A percentile compares a stretch with the other conserved stretches of the same genome.
phyloP scores from a whole-genome alignment of 2,329 filamentous ascomycete genomes.

The Helotiales sp. region DNA sequence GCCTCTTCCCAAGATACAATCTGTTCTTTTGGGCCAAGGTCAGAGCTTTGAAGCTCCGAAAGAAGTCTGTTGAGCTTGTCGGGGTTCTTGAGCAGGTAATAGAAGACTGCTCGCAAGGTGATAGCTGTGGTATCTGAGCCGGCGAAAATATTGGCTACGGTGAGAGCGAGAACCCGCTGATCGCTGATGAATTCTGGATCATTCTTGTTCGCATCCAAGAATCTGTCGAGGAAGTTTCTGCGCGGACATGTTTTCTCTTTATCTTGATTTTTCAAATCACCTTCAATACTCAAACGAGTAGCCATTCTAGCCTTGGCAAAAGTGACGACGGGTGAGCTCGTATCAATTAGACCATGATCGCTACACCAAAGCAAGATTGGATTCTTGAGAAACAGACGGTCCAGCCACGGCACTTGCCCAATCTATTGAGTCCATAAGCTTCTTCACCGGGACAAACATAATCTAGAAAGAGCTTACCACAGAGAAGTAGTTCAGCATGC shows the following conservation, averaged over 20 bases:
- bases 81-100: slow-evolving; percentile 68
- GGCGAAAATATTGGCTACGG: slow-evolving; percentile 70
- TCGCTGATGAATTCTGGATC: slow-evolving; percentile 73
- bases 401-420: slow-evolving; percentile 73
- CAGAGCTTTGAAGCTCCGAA: not conserved
- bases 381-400: slow-evolving; percentile 71
- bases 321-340: too few species aligned
- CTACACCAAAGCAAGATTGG: slow-evolving; percentile 68
- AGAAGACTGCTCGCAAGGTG: slow-evolving; percentile 68
- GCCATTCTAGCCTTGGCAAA: too few species aligned
- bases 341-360: slow-evolving; percentile 63
- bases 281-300: too few species aligned
- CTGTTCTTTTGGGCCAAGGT: not conserved
- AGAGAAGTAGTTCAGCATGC: slow-evolving; percentile 69
- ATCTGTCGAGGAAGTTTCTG: slow-evolving; percentile 68
- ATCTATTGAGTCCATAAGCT: too few species aligned
- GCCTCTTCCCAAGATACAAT: slow-evolving; percentile 68
- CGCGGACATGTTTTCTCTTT: slow-evolving; percentile 25
- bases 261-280: too few species aligned
- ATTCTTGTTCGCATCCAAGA: slow-evolving; percentile 62
- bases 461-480: too few species aligned
- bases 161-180: slow-evolving; percentile 66
- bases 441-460: too few species aligned
- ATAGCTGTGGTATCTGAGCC: slow-evolving; percentile 81
- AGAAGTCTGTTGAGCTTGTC: slow-evolving; percentile 32